Evolutionary conservation across 768 basidiomycete species (phyloP), one percentile per base, ranked within the genome.

Genomic region (Suillus lakei): DNA sequence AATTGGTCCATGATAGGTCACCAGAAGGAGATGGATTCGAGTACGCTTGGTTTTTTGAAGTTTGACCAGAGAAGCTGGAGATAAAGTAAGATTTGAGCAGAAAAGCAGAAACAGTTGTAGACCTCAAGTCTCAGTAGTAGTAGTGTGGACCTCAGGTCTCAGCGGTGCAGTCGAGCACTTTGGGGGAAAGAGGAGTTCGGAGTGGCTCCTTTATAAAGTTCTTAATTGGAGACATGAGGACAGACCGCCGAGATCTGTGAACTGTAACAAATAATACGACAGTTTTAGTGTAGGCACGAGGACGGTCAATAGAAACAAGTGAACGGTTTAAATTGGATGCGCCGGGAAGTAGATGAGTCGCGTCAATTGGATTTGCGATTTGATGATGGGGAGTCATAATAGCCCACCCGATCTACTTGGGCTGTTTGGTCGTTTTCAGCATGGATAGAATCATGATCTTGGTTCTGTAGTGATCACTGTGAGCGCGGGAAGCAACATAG

Each of bases 1-100:
- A 90, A 78, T 68, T 87, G 84, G 71, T 90, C 89, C 91, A 92
- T 92, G 63, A 68, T 39, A 51, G 68, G 71, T 69, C 69, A 62
- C 53, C 64, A 44, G 58, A 64, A 51, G 64, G 53, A 64, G 63
- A 66, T 44, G 54, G 68, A 72, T 28, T 28, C 7, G 41, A 61
- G 64, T 56, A 12, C 4, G 36, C 26, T 41, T 32, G 64, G 32
- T 38, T 16, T n/a, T 58, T 43, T 2, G 30, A 43, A 51, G 50
- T 50, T 46, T 59, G 64, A 63, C 26, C 43, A 67, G 67, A 64
- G 67, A 36, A 67, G 64, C 36, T 67, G 65, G 64, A 67, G 67
- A 66, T 54, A 72, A 73, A 66, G 67, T 67, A 34, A 32, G n/a
- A n/a, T n/a, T n/a, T n/a, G n/a, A 48, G 46, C 23, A 26, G 26